Evolutionary conservation across 2,329 filamentous ascomycete species (phyloP), one percentile per base, ranked within the genome.

Genomic region (Aspergillus sp.): DNA sequence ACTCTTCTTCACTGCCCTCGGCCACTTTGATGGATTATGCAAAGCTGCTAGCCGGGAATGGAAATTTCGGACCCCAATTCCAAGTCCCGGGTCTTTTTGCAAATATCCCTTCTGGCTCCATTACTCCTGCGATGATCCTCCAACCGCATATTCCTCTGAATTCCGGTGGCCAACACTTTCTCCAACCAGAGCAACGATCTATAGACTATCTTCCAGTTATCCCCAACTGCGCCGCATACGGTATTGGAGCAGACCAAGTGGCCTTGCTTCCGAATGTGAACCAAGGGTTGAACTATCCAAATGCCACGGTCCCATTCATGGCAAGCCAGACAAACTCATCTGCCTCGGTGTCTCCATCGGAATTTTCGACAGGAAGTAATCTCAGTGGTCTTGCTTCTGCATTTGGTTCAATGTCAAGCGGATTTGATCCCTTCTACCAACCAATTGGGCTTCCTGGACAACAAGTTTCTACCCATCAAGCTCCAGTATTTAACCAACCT

Each of bases 221-320:
- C n/a, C 45, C 48, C 9, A 52, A 56, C 32, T 45, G 48, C 27
- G 26, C 30, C 5, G 41, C 48, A 12, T 50, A 49, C 40, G 44
- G 45, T 28, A 28, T 48, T 39, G 47, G 44, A 26, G 7, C 48
- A 38, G 53, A 56, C 43, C 45, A 52, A 27, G 30, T 46, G 26
- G 33, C 45, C 28, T 58, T 54, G 51, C 40, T 52, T 40, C 52
- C 53, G 19, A 52, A 49, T 41, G 32, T 44, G 26, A 48, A 49
- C 38, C 56, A 54, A 29, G 32, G 47, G 7, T 49, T 55, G 38
- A 43, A 44, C 41, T 35, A 47, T 8, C 53, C 53, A 30, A 42
- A 35, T 12, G 27, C 48, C 7, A 30, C 43, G 27, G 35, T 44
- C 27, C 41, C 57, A 12, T 46, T 49, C 44, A 39, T 55, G 35